Evolutionary conservation across 352 stramenopile species (phyloP).

Genomic region (Blastocystis sp.): DNA sequence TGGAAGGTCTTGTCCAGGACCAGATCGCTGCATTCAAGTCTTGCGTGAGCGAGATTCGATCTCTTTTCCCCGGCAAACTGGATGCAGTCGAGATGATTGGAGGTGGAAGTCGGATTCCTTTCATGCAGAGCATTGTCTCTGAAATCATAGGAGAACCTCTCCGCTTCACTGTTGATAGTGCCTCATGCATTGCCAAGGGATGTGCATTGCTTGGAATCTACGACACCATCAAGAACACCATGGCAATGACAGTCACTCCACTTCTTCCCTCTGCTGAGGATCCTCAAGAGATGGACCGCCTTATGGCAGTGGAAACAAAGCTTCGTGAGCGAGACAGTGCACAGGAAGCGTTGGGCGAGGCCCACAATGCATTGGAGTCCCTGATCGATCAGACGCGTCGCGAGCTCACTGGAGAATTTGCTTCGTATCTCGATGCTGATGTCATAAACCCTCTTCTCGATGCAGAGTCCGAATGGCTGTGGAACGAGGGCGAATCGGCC

Average conservation of each 20-base stretch:
- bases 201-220: slow-evolving; percentile 68
- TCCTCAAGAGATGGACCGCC: slow-evolving; percentile 59
- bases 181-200: slow-evolving; percentile 73
- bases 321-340: slow-evolving; percentile 73
- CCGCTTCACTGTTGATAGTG: slow-evolving; percentile 79
- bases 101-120: slow-evolving; percentile 77
- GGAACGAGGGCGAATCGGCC: slow-evolving; percentile 75
- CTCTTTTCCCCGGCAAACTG: slow-evolving; percentile 45
- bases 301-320: slow-evolving; percentile 68
- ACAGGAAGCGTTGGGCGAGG: slow-evolving; percentile 71
- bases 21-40: slow-evolving; percentile 67
- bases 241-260: slow-evolving; percentile 50
- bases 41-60: slow-evolving; percentile 60
- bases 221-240: slow-evolving; percentile 60
- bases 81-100: slow-evolving; percentile 78
- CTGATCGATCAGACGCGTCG: slow-evolving; percentile 67
- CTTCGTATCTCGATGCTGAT: slow-evolving; percentile 68
- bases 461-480: slow-evolving; percentile 81
- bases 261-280: slow-evolving; percentile 65
- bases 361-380: slow-evolving; percentile 79
- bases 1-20: slow-evolving; percentile 68
- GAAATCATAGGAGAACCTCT: slow-evolving; percentile 63
- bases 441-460: slow-evolving; percentile 72
- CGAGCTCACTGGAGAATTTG: slow-evolving; percentile 69
- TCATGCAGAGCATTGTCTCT: slow-evolving; percentile 68